Evolutionary conservation across 345 rosid species (phyloP), one percentile per base, ranked within the genome.

Genomic region (Adansonia digitata): DNA sequence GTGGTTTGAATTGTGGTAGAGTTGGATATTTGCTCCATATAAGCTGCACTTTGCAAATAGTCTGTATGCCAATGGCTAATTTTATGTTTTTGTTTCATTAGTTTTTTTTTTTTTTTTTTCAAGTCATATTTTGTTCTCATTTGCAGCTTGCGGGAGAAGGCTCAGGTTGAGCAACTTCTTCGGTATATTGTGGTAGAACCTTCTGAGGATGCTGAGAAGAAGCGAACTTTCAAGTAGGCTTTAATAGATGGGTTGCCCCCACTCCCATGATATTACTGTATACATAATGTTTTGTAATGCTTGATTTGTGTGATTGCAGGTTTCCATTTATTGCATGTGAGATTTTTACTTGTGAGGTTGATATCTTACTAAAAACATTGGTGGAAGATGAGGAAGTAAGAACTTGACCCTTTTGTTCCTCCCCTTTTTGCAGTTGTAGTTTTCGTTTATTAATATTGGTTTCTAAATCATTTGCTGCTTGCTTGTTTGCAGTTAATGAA

Each of bases 311-410:
- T 39, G 24, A 74, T 45, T 65, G 65, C 69, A 94, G 98, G 94
- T 85, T 90, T 82, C 98, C 98, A 67, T 94, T 94, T 78, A 82
- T 94, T 73, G 92, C 98, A 24, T 90, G 96, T 78, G 98, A 94
- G 85, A 89, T 94, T 43, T 92, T 94, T 83, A 94, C 96, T 13
- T 92, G 97, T 84, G 96, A 92, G 83, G 91, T 94, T 78, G 98
- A 94, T 78, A 87, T 90, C 81, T 92, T 94, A 77, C 88, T 94
- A 60, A 94, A 86, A 82, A 88, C 97, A n/a, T 80, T 94, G 77
- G 96, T 90, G 6, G 98, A 94, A 77, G 96, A 94, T 74, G 97
- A 88, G 76, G 94, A 92, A 91, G 98, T 90, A 84, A 80, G 77
- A 66, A 31, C 15, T 74, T 69, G 45, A 70, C 61, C n/a, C 65